These are phyloP conservation scores for Phycomyces blakesleeanus DNA, from an alignment of 192 early-diverging fungal species.

Conservation along the genomic window DNA sequence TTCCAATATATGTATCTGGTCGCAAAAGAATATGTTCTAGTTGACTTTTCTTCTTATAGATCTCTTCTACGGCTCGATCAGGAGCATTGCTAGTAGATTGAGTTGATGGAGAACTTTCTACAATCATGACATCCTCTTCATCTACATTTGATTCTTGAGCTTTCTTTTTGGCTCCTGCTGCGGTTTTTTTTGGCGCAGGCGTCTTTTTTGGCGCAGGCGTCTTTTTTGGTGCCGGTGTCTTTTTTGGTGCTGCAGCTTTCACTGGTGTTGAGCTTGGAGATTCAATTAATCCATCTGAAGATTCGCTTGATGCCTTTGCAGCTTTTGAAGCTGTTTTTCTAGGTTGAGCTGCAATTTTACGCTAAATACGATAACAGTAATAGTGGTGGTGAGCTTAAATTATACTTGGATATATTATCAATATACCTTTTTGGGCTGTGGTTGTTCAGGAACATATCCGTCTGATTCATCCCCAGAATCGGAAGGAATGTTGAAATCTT, in stretches of 20 bases:
- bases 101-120: not conserved
- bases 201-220: constrained; percentile 5
- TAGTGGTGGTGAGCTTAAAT: not conserved
- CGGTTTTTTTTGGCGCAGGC: constrained; percentile 3
- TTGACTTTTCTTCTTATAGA: constrained; percentile 94
- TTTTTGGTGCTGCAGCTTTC: not conserved
- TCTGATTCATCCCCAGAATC: constrained; percentile 18
- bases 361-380: not conserved
- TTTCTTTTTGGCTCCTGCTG: constrained; percentile 6
- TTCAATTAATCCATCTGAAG: not conserved
- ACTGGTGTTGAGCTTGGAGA: not conserved
- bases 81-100: constrained; percentile 6
- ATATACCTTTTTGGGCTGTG: constrained; percentile 12
- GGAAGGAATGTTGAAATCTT: not conserved
- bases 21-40: constrained; percentile 92
- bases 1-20: constrained; percentile 96
- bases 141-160: not conserved
- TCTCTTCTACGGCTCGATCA: constrained; percentile 66
- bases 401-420: not conserved
- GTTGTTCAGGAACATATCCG: constrained; percentile 7
- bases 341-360: constrained; percentile 2
- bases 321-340: not conserved
- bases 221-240: not conserved
- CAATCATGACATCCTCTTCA: not conserved
- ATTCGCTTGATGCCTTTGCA: not conserved